Evolutionary conservation across 306 rosid species (phyloP).

Genomic region (Prunus armeniaca): DNA sequence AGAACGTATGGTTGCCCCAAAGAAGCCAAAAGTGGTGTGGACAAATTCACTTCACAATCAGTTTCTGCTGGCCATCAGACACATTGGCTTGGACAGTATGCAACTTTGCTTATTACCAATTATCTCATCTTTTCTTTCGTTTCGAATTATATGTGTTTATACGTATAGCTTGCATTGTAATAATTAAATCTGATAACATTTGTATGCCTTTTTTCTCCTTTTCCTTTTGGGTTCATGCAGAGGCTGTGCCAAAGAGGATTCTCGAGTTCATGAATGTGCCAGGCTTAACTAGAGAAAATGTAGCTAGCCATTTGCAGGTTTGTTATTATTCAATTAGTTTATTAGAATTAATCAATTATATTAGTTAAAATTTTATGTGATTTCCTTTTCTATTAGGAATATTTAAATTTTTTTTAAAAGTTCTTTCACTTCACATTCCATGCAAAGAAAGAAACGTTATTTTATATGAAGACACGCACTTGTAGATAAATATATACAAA

Average conservation of each 20-base stretch:
- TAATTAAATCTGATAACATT: too few species aligned
- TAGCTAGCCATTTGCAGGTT: conserved; percentile 80
- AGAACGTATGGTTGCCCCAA: not conserved
- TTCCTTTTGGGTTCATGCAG: conserved; percentile 26
- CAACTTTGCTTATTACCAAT: not conserved
- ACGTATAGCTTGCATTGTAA: not conserved
- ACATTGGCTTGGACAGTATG: conserved; percentile 62
- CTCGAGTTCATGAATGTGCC: conserved; percentile 60
- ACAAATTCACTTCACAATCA: conserved; percentile 57
- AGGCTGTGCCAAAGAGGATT: conserved; percentile 60
- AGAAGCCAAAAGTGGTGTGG: conserved; percentile 64
- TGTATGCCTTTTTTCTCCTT: not conserved
- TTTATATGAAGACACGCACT: too few species aligned
- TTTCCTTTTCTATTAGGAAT: not conserved
- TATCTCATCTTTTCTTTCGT: not conserved
- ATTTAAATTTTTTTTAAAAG: too few species aligned
- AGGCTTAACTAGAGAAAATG: conserved; percentile 54
- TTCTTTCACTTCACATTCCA: too few species aligned
- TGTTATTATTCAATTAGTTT: not conserved
- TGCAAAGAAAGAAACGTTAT: too few species aligned
- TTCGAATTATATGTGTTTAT: not conserved
- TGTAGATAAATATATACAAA: too few species aligned
- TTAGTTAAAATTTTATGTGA: not conserved
- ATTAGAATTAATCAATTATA: not conserved
- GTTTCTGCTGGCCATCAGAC: conserved; percentile 53